Percentiles rank a stretch among this genome's conserved stretches.
phyloP scores from a whole-genome alignment of 495 filamentous ascomycete genomes.

The Glutinoglossum americanum region DNA sequence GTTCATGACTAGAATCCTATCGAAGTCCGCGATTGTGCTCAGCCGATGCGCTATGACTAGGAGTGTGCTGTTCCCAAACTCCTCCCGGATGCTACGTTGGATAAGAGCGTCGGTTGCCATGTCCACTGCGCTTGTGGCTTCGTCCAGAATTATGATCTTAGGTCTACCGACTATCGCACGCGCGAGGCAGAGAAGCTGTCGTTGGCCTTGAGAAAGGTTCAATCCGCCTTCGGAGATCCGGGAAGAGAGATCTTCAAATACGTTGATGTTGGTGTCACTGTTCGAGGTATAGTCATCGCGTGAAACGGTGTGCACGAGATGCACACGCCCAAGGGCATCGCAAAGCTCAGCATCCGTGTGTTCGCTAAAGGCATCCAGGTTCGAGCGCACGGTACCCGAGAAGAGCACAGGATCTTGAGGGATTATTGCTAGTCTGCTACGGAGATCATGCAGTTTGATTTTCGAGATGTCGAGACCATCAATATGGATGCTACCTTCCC shows the following conservation, averaged over 20 bases:
- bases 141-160: conserved; percentile 74
- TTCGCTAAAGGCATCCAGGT: conserved; percentile 62
- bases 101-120: conserved; percentile 70
- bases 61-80: conserved; percentile 50
- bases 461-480: conserved; percentile 60
- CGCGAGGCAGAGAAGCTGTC: conserved; percentile 73
- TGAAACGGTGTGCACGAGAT: conserved; percentile 29
- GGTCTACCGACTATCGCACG: conserved; percentile 63
- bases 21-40: conserved; percentile 20
- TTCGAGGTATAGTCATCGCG: conserved; percentile 13
- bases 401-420: conserved; percentile 77
- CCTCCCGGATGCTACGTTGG: conserved; percentile 59
- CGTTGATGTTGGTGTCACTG: conserved; percentile 27
- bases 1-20: conserved; percentile 14
- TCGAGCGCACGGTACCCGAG: conserved; percentile 62
- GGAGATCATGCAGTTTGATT: conserved; percentile 49
- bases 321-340: conserved; percentile 55
- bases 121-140: conserved; percentile 77
- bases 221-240: conserved; percentile 53
- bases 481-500: conserved; percentile 45
- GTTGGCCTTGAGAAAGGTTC: conserved; percentile 71
- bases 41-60: conserved; percentile 23
- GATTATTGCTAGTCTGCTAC: conserved; percentile 61
- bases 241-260: conserved; percentile 36
- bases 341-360: conserved; percentile 49